phyloP scores from a whole-genome alignment of 1,284 basidiomycete species.

The Malassezia nana region DNA sequence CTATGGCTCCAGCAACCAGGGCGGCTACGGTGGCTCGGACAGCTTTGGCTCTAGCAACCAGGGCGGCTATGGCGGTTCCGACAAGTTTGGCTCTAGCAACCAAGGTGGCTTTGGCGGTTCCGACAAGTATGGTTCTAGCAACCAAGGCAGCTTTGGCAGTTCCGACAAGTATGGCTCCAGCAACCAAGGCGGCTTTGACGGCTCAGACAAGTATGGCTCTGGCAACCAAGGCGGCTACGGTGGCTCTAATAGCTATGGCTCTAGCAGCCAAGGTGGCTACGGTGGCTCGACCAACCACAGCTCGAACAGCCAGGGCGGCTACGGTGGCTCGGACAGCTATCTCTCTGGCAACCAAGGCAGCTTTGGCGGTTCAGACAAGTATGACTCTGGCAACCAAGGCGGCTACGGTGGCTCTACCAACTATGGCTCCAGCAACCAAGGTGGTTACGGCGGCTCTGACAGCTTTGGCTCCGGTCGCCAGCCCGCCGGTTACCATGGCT shows the following conservation, averaged over 20 bases:
- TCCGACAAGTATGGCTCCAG: constrained; percentile 3
- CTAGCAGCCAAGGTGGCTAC: background rate
- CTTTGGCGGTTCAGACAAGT: constrained; percentile 15
- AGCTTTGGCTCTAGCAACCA: constrained; percentile 6
- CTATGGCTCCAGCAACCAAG: background rate
- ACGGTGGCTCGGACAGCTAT: background rate
- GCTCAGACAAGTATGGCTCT: constrained; percentile 2
- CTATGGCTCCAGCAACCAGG: background rate
- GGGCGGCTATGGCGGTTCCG: constrained; percentile 13
- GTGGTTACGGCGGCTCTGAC: constrained; percentile 14
- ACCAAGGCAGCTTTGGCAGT: background rate
- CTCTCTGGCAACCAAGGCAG: constrained; percentile 3
- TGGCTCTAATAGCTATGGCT: constrained; percentile 14
- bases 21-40: constrained; percentile 14
- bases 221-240: constrained; percentile 2
- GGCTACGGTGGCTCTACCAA: background rate
- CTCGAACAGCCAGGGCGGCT: constrained; percentile 2
- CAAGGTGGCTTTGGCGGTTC: constrained; percentile 16
- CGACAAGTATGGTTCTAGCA: constrained; percentile 4
- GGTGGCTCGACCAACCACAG: constrained; percentile 8
- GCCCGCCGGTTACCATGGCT: background rate
- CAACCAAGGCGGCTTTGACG: background rate
- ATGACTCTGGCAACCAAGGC: constrained; percentile 1
- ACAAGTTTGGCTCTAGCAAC: constrained; percentile 8
- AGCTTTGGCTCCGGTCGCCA: constrained; percentile 2